Evolutionary conservation across 768 basidiomycete species (phyloP).

Genomic region (Panellus pusillus): DNA sequence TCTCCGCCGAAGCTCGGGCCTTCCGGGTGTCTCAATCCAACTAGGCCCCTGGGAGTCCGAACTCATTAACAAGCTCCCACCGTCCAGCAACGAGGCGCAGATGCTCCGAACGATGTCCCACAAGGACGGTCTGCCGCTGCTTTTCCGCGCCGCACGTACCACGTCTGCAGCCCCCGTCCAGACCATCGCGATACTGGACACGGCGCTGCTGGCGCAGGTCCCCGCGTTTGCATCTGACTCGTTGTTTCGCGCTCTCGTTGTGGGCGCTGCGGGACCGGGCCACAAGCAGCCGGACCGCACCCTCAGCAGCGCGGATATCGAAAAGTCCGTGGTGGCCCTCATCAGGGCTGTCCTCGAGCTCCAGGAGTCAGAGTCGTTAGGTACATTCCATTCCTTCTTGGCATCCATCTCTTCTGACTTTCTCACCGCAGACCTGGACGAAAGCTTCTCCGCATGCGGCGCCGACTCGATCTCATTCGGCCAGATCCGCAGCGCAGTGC

Average conservation of each 20-base stretch:
- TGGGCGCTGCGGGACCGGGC: background rate
- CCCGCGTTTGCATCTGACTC: constrained; percentile 3
- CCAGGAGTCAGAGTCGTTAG: constrained; percentile 24
- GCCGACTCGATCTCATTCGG: constrained; percentile 37
- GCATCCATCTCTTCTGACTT: background rate
- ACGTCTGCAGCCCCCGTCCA: constrained; percentile 18
- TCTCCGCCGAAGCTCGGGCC: constrained; percentile 27
- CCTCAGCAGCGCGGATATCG: constrained; percentile 20
- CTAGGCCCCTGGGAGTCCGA: constrained; percentile 33
- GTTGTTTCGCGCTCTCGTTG: constrained; percentile 8
- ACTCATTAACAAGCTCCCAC: constrained; percentile 1
- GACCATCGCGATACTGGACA: constrained; percentile 23
- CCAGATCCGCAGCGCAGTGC: constrained; percentile 32
- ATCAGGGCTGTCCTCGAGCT: constrained; percentile 29
- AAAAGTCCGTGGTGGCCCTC: constrained; percentile 22
- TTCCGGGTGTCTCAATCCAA: constrained; percentile 30
- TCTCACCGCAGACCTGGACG: constrained; percentile 27
- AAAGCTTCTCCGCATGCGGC: constrained; percentile 30
- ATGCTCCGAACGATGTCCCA: constrained; percentile 17
- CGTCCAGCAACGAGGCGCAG: background rate
- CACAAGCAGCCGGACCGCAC: background rate
- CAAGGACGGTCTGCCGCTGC: constrained; percentile 25
- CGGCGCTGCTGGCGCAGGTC: background rate
- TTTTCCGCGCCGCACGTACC: constrained; percentile 24
- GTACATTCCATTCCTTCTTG: constrained; percentile 12